Evolutionary conservation across 805 yeast genomes (phyloP).

Genomic region (Myxozyma kluyveri): DNA sequence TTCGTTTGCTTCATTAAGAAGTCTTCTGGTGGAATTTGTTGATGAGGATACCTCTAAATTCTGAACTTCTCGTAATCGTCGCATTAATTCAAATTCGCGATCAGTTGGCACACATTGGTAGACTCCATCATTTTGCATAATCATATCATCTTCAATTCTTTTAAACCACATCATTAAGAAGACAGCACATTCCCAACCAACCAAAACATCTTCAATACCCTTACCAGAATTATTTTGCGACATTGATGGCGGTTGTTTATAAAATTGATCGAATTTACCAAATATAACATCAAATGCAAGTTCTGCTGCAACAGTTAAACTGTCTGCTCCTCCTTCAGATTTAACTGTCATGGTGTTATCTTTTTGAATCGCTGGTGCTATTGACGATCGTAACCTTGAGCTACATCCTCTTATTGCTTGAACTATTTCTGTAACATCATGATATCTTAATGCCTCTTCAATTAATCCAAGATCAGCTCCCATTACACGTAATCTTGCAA

Average conservation of each 20-base stretch:
- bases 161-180: constrained; percentile 23
- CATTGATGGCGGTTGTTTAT: neutral
- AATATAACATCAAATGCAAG: constrained; percentile 18
- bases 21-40: too few relatives aligned
- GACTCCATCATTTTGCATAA: constrained; percentile 5
- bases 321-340: constrained; percentile 5
- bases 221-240: neutral
- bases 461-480: constrained; percentile 12
- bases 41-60: neutral
- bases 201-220: constrained; percentile 21
- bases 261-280: neutral
- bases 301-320: constrained; percentile 20
- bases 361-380: neutral
- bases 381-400: constrained; percentile 1
- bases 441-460: constrained; percentile 19
- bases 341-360: neutral
- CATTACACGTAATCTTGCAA: constrained; percentile 14
- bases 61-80: constrained; percentile 9
- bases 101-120: constrained; percentile 19
- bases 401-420: constrained; percentile 5
- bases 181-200: constrained; percentile 23
- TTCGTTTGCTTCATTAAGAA: neutral
- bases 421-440: constrained; percentile 21
- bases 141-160: constrained; percentile 21
- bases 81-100: constrained; percentile 22